phyloP scores from a whole-genome alignment of 257 asterid genomes.

The Nyctanthes arbortristis region DNA sequence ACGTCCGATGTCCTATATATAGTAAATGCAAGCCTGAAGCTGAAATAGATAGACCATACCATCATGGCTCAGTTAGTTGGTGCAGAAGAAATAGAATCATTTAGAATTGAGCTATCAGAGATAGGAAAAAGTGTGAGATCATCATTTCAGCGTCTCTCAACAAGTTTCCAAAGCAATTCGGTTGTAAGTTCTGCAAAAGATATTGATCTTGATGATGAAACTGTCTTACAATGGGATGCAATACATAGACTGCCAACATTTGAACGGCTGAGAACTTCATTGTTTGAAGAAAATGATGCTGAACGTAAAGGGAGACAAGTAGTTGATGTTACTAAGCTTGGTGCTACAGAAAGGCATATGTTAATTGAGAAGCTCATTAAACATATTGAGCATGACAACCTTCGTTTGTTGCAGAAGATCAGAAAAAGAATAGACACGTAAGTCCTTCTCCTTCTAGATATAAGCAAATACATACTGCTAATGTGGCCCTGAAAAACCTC shows the following conservation, averaged over 20 bases:
- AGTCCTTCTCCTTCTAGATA: slow-evolving; percentile 12
- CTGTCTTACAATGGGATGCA: slow-evolving; percentile 46
- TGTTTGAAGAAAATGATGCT: slow-evolving; percentile 29
- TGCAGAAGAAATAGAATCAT: slow-evolving; percentile 14
- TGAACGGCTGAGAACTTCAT: slow-evolving; percentile 32
- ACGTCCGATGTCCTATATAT: background rate
- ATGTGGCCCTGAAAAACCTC: background rate
- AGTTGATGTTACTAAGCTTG: slow-evolving; percentile 50
- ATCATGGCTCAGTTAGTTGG: slow-evolving; percentile 21
- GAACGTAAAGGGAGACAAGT: slow-evolving; percentile 30
- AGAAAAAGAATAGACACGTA: slow-evolving; percentile 51
- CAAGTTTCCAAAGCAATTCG: slow-evolving; percentile 13
- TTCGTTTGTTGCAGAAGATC: slow-evolving; percentile 40
- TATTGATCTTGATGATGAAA: slow-evolving; percentile 33
- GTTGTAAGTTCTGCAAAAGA: background rate
- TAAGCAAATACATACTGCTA: background rate
- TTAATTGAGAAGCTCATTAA: slow-evolving; percentile 50
- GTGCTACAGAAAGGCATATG: slow-evolving; percentile 37
- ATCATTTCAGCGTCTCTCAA: slow-evolving; percentile 7
- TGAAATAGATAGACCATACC: background rate
- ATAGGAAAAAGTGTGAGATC: slow-evolving; percentile 18
- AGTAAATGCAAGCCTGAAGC: slow-evolving; percentile 14
- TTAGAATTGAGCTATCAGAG: slow-evolving; percentile 17
- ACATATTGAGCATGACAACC: slow-evolving; percentile 55
- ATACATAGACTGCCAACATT: slow-evolving; percentile 44